Evolutionary conservation across 2,329 filamentous ascomycete genomes (phyloP), one percentile per base, ranked within the genome.

Genomic region (Neopestalotiopsis sp.): DNA sequence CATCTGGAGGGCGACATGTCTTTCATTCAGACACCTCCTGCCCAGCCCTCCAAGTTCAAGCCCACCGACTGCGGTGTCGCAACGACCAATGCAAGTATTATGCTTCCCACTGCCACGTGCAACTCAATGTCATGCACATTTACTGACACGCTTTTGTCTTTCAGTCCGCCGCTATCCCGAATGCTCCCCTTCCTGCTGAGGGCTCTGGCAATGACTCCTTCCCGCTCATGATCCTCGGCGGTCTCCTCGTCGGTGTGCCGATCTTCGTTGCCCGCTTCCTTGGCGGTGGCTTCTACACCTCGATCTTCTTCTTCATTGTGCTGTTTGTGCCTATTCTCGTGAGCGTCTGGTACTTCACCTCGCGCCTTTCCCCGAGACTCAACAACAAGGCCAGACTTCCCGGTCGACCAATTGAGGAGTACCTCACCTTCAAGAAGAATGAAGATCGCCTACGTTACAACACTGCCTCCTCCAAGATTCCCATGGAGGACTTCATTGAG

Each of bases 401-500:
- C 64, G 94, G 94, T 74, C 92, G 91, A 72, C 92, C 93, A 66
- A 89, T 97, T 72, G 94, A 97, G 83, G 88, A 94, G 84, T 98
- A 97, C 85, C 89, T 95, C 73, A 90, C 88, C 71, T 95, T 95
- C 86, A 92, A 93, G 83, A 86, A 86, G 74, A 80, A 83, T 28
- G 79, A 79, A 67, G 85, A 88, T 78, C 78, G 83, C 74, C 92
- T 80, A 87, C 86, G 81, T 10, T 38, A 38, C 34, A 38, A 38
- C 34, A 38, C 34, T 5, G 34, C 34, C 10, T 38, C 34, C 34
- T 91, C 88, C 84, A 94, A 92, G 85, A 93, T 95, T 70, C 91
- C 93, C 67, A 93, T 95, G 87, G 91, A 96, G 85, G 95, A 93
- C 32, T 98, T 98, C 86, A 90, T 95, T 79, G 94, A 97, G 83